These are phyloP conservation scores for Pulveroboletus sp. DNA, from an alignment of 768 basidiomycete genomes.

Conservation along the genomic window DNA sequence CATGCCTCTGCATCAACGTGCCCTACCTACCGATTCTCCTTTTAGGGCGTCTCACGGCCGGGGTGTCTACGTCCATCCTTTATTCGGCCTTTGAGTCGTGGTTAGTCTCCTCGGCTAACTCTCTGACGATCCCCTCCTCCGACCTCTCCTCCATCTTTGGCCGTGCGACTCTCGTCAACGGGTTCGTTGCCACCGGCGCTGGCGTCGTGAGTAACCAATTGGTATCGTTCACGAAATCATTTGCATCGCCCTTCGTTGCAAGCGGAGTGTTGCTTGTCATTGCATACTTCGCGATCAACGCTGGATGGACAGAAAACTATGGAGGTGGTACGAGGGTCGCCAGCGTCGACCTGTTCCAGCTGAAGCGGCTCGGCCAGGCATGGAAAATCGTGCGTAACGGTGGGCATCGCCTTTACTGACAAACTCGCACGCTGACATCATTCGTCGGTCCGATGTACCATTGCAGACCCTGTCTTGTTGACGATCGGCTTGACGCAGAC, in stretches of 20 bases:
- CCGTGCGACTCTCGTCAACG: conserved; percentile 68
- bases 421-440: neutral
- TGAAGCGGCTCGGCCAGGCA: conserved; percentile 50
- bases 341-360: conserved; percentile 43
- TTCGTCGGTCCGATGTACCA: neutral
- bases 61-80: conserved; percentile 70
- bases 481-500: conserved; percentile 71
- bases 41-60: conserved; percentile 61
- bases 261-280: conserved; percentile 54
- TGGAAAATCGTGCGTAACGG: conserved; percentile 55
- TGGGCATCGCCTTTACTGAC: conserved; percentile 16
- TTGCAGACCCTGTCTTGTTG: conserved; percentile 55
- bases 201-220: conserved; percentile 66
- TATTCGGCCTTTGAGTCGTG: conserved; percentile 77
- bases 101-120: conserved; percentile 61
- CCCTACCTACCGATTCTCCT: conserved; percentile 57
- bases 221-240: conserved; percentile 49
- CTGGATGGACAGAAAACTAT: conserved; percentile 67
- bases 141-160: conserved; percentile 71
- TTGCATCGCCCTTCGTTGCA: conserved; percentile 62
- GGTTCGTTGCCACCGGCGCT: conserved; percentile 63
- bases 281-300: conserved; percentile 53
- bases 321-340: conserved; percentile 36
- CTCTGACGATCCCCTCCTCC: conserved; percentile 46
- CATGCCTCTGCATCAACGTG: conserved; percentile 58